Percentiles rank a stretch among this genome's conserved stretches.
These are phyloP conservation scores for Ophidiomyces ophidiicola DNA, from an alignment of 2,329 filamentous ascomycete species.

Conservation along the genomic window DNA sequence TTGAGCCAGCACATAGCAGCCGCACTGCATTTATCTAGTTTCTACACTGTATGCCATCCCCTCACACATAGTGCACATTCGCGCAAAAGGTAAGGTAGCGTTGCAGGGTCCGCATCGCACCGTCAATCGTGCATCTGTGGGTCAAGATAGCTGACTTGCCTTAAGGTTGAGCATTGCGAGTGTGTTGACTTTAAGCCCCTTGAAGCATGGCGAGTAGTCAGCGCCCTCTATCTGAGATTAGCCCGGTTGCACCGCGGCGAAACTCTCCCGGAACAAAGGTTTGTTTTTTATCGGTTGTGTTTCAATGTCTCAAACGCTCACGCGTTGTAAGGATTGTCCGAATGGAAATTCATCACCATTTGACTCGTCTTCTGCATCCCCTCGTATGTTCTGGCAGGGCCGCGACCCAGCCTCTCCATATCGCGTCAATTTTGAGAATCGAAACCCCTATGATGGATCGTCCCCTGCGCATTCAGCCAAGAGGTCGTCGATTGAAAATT, in stretches of 20 bases:
- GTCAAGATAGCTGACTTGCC: conserved; percentile 4
- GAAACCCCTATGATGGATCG: conserved; percentile 44
- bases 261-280: conserved; percentile 62
- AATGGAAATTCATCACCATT: conserved; percentile 69
- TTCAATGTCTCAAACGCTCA: neutral
- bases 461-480: conserved; percentile 56
- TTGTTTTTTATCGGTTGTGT: neutral
- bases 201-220: conserved; percentile 43
- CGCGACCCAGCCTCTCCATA: conserved; percentile 56
- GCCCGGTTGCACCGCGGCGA: conserved; percentile 68
- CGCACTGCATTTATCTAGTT: too few species aligned
- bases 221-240: conserved; percentile 78
- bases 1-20: too few species aligned
- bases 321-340: conserved; percentile 30
- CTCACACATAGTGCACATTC: too few species aligned
- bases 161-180: neutral
- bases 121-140: neutral
- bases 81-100: too few species aligned
- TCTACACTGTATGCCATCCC: too few species aligned
- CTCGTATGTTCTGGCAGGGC: conserved; percentile 81
- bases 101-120: neutral
- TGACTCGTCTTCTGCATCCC: conserved; percentile 67
- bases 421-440: conserved; percentile 58
- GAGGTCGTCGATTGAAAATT: conserved; percentile 84
- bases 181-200: neutral